Percentiles rank a stretch among this genome's conserved stretches.
Evolutionary conservation across 75 land plant species (phyloP).

Genomic region (Cryptomeria japonica): DNA sequence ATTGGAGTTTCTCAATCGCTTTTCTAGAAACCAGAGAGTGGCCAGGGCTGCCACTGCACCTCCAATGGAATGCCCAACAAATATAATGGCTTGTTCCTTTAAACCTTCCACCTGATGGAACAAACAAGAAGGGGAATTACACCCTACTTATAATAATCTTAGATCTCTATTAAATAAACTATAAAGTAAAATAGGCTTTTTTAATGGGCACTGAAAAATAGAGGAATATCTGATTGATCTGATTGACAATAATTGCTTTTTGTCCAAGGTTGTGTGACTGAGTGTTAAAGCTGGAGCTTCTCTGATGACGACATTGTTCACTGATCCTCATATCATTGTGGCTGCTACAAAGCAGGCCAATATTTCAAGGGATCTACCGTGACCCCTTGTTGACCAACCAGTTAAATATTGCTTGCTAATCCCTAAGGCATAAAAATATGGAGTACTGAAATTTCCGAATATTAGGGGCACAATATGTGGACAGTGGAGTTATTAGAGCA

Average conservation of each 20-base stretch:
- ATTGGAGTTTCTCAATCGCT: neutral
- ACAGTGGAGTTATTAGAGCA: neutral
- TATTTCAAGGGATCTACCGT: too few relatives aligned
- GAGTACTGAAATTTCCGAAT: neutral
- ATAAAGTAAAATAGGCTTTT: neutral
- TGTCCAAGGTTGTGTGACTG: too few relatives aligned
- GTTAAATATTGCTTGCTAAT: too few relatives aligned
- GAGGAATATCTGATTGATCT: neutral
- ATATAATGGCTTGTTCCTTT: neutral
- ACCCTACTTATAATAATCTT: neutral
- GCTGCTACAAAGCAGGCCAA: too few relatives aligned
- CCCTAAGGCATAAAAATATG: neutral
- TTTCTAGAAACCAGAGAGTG: conserved; percentile 2
- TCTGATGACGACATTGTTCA: too few relatives aligned
- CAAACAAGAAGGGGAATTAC: neutral
- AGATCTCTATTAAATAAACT: neutral
- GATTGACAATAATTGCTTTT: neutral
- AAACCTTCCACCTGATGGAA: neutral
- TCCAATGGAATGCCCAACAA: conserved; percentile 6
- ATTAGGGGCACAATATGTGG: neutral
- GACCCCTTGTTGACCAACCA: too few relatives aligned
- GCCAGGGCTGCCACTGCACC: conserved; percentile 10
- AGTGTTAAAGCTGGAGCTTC: too few relatives aligned
- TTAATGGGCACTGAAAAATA: neutral
- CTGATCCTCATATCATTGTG: too few relatives aligned